Evolutionary conservation across 306 rosid species (phyloP).

Genomic region (Trifolium fragiferum): DNA sequence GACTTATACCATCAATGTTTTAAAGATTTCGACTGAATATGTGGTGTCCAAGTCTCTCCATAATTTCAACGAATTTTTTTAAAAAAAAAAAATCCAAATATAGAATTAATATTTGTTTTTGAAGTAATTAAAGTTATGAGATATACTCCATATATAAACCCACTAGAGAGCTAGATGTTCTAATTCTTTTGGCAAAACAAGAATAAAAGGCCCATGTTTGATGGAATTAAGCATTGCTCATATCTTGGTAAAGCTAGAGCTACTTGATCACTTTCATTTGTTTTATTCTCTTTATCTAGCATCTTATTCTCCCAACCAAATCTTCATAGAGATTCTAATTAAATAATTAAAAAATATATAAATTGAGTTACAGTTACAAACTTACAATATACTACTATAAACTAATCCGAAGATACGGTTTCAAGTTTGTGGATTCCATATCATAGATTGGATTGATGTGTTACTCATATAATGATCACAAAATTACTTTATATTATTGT

Average conservation of each 20-base stretch:
- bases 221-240: not conserved
- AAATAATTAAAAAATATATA: not conserved
- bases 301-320: constrained; percentile 30
- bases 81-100: no score
- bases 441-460: constrained; percentile 1
- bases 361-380: not conserved
- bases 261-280: not conserved
- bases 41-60: no score
- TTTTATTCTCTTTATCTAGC: not conserved
- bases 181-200: not conserved
- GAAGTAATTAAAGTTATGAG: not conserved
- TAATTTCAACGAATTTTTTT: no score
- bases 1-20: no score
- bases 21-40: no score
- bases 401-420: not conserved
- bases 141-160: not conserved
- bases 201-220: not conserved
- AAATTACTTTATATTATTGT: not conserved
- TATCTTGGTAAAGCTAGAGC: constrained; percentile 10
- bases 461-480: constrained; percentile 4
- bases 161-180: no score
- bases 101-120: no score
- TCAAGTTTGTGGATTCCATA: constrained; percentile 6
- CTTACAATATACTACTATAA: not conserved
- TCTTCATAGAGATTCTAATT: constrained; percentile 11